Evolutionary conservation across 1,284 basidiomycete genomes (phyloP), one percentile per base, ranked within the genome.

Genomic region (Sutorius eximius): DNA sequence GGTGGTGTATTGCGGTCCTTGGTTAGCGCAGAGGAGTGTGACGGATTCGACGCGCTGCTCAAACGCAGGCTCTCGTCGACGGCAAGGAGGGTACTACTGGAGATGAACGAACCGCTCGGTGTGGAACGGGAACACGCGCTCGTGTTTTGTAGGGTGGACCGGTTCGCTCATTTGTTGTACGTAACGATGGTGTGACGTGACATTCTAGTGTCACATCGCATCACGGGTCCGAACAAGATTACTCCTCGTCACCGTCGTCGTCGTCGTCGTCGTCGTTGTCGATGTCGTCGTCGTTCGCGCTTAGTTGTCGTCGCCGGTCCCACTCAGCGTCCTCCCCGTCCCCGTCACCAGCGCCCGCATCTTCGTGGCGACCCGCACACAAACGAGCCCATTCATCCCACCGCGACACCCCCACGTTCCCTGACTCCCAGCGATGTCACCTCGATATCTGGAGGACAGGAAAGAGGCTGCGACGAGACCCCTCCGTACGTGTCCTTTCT

Each of bases 381-480:
- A 83, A 83, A 66, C 75, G 82, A 61, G 68, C 76, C 33, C 76
- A 77, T 53, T 75, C 75, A 12, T 73, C 71, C 58, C 67, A 71
- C 55, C 65, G 67, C 51, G 66, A 68, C 56, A 64, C 67, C 51
- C 66, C 71, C 20, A 66, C 69, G 20, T 66, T 70, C 62, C 71
- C 70, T 45, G 75, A 76, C 56, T 60, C 75, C 3, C 75, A 76
- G 57, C 81, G 75, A 66, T 80, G 76, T 76, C 80, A 79, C 59
- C 70, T 79, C 37, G 82, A 84, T 57, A 64, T 71, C 30, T 82
- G 79, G 77, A 72, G 77, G 53, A 74, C 77, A 22, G 83, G 82
- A 62, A 81, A 83, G 66, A 75, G 80, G 53, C 77, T 69, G 20
- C 75, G 82, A 27, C 70, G 74, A 57, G 77, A 79, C 57, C 57